Evolutionary conservation across 352 stramenopile genomes (phyloP).

Genomic region (Phytopythium oedochilum): DNA sequence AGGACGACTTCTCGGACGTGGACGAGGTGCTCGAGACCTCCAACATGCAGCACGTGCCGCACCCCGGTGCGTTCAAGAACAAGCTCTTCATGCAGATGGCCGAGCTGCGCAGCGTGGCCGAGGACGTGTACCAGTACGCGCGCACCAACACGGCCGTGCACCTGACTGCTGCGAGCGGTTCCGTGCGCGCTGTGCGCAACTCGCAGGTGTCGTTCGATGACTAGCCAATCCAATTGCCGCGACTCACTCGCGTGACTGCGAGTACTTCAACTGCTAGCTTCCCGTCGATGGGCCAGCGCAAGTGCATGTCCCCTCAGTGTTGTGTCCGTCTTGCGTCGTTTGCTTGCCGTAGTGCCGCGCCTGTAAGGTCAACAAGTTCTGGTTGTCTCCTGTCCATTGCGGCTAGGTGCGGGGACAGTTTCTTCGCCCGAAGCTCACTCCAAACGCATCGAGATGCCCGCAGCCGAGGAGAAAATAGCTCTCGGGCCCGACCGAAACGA

Average conservation of each 20-base stretch:
- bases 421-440: too few relatives aligned
- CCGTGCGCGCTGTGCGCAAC: neutral
- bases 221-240: neutral
- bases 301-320: too few relatives aligned
- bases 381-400: neutral
- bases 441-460: neutral
- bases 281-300: too few relatives aligned
- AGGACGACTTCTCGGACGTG: constrained; percentile 29
- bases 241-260: too few relatives aligned
- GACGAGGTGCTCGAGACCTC: constrained; percentile 33
- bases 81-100: constrained; percentile 46
- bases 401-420: too few relatives aligned
- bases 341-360: neutral
- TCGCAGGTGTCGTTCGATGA: constrained; percentile 2
- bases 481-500: neutral
- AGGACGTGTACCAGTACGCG: constrained; percentile 48
- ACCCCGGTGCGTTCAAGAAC: constrained; percentile 17
- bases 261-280: too few relatives aligned
- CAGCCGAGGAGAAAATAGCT: neutral
- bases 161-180: constrained; percentile 14
- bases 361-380: neutral
- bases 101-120: constrained; percentile 32
- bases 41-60: constrained; percentile 34
- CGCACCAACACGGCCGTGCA: constrained; percentile 36
- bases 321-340: neutral